Conservation (phyloP, 495 filamentous ascomycete species). For the Recurvomyces mirabilis region DNA sequence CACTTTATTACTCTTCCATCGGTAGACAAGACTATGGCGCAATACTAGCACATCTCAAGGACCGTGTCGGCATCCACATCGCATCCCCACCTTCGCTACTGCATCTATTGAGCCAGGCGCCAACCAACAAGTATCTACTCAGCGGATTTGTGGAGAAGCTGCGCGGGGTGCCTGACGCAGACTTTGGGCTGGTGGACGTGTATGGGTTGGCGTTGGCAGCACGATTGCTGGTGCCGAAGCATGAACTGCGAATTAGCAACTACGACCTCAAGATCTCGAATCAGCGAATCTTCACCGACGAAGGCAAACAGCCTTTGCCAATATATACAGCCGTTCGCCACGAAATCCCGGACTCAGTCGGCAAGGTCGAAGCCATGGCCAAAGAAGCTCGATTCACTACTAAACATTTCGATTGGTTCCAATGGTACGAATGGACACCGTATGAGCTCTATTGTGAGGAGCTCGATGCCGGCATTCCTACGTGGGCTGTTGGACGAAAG, state of each 20-base stretch:
- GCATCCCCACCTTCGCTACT: slow-evolving; percentile 82
- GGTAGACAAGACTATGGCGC: slow-evolving; percentile 47
- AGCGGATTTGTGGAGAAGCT: slow-evolving; percentile 82
- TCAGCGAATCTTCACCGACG: slow-evolving; percentile 57
- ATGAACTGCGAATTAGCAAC: slow-evolving; percentile 63
- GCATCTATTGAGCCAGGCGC: slow-evolving; percentile 60
- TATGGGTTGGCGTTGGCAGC: slow-evolving; percentile 81
- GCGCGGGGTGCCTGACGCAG: slow-evolving; percentile 64
- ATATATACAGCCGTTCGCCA: slow-evolving; percentile 93
- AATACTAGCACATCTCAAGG: slow-evolving; percentile 75
- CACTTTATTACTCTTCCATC: slow-evolving; percentile 82
- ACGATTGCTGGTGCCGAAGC: slow-evolving; percentile 71
- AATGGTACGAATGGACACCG: slow-evolving; percentile 94
- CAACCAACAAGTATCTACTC: slow-evolving; percentile 85
- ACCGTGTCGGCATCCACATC: slow-evolving; percentile 72
- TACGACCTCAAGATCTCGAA: slow-evolving; percentile 79
- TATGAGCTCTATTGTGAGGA: slow-evolving; percentile 97
- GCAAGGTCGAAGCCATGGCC: slow-evolving; percentile 51
- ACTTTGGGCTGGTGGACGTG: slow-evolving; percentile 82
- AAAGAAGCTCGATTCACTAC: slow-evolving; percentile 63
- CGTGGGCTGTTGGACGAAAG: slow-evolving; percentile 77
- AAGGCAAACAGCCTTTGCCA: slow-evolving; percentile 74
- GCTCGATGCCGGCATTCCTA: slow-evolving; percentile 79
- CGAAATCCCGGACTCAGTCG: slow-evolving; percentile 62
- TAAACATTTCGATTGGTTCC: slow-evolving; percentile 55